Base-by-base conservation (phyloP, 108 stramenopile genomes). In the Stephanodiscus triporus region DNA sequence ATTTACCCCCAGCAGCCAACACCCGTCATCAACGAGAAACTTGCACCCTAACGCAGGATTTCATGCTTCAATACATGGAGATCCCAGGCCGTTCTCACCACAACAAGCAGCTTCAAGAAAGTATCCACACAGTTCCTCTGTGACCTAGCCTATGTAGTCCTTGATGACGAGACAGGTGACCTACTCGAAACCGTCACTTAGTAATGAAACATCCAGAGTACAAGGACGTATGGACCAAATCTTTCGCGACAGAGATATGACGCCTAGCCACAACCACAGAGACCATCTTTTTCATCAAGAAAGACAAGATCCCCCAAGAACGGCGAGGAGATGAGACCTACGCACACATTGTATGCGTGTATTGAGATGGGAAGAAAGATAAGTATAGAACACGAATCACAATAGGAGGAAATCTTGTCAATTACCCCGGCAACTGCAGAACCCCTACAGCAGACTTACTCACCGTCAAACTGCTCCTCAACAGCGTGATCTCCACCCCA, bases 381-480 rank as follows among this genome's bases (percentile, higher is more conserved):
- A 43, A 58, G 14, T 24, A 75, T 22, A 76, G 82, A 11, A 51
- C 63, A 13, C 71, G 82, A 4, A 45, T 73, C 24, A 85, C 79
- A 8, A 70, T 77, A 16, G 84, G 79, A 1, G 84, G 84, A 32
- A 38, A 85, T 29, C 66, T 23, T 0, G 47, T 84, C 48, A 16
- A 49, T 7, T 34, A 34, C 32, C 32, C 32, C 32, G 32, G 32
- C 5, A 58, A 76, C 56, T 40, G 22, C 4, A 40, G 57, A 48
- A 80, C 87, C 49, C 43, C 70, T 27, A 66, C 75, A 6, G 80
- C 82, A 2, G 78, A 70, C 47, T 32, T 86, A 13, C 42, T 65
- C 19, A 72, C 81, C 20, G 68, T 47, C 2, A 86, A 64, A 26
- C 40, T 66, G 0, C 2, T 54, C 27, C 2, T 66, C 70, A 84